Evolutionary conservation across 2,329 filamentous ascomycete genomes (phyloP), one percentile per base, ranked within the genome.

Genomic region (Harringtonia aguacate): DNA sequence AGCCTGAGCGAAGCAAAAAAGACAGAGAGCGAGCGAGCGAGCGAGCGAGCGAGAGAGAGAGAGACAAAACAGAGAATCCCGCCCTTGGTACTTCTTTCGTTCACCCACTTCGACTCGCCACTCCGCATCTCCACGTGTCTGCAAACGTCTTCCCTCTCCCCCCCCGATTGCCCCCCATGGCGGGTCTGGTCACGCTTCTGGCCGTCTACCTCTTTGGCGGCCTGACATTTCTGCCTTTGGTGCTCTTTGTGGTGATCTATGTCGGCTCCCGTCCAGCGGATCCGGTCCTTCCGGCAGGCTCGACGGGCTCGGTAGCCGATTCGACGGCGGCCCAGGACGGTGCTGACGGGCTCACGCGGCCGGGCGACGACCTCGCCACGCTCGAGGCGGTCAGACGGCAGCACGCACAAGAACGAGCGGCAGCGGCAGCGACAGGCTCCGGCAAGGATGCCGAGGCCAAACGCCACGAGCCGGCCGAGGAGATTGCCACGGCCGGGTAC

Each of bases 201-300:
- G 62, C 84, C 57, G 74, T 84, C 60, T 95, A 95, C 70, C 60
- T 94, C 52, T 65, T 94, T 47, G 89, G 89, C 63, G 90, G 89
- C 56, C 61, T 95, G 58, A 95, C 89, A 46, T 90, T 95, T 59
- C 59, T 95, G 46, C 89, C 89, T 27, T 68, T 94, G 4, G 55
- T 88, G 47, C 50, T 89, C 42, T 58, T 66, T 37, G 62, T 74
- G 39, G 55, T 28, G 7, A 36, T 52, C 29, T 86, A 45, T 58
- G 89, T 43, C 58, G 78, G 29, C 77, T 88, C 60, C 77, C 77
- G 52, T 81, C 88, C 66, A 65, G 82, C 46, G 78, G 79, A 13
- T 72, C 86, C 43, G 84, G 84, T 37, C 55, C 66, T 52, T 67
- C 10, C 24, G 24, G 24, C 24, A 67, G 53, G 55, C 27, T 4